These are phyloP conservation scores for Penicillium alfredii DNA, from an alignment of 495 filamentous ascomycete genomes.

Conservation along the genomic window DNA sequence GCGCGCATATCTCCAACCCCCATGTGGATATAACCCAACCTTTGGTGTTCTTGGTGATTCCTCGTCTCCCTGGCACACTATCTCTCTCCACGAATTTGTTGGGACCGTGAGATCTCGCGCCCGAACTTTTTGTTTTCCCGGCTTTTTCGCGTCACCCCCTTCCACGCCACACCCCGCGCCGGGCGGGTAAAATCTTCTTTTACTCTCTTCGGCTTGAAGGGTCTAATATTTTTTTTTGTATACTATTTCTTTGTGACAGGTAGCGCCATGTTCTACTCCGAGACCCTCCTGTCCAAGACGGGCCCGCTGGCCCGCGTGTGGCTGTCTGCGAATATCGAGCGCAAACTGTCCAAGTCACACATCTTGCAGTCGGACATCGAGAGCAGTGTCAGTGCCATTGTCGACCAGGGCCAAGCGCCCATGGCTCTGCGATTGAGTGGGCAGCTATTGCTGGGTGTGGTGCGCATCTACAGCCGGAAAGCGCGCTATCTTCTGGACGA, in stretches of 20 bases:
- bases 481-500: conserved; percentile 93
- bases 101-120: conserved; percentile 12
- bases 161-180: conserved; percentile 34
- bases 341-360: conserved; percentile 92
- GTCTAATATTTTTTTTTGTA: conserved; percentile 7
- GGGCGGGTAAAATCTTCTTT: conserved; percentile 39
- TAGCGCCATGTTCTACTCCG: conserved; percentile 90
- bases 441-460: conserved; percentile 89
- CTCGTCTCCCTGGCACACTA: no score
- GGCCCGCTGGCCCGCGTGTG: conserved; percentile 96
- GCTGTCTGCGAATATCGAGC: conserved; percentile 95
- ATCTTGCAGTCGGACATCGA: conserved; percentile 89
- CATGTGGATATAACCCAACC: no score
- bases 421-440: conserved; percentile 92
- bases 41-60: no score
- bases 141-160: conserved; percentile 36
- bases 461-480: conserved; percentile 94
- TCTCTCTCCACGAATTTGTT: no score
- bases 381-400: conserved; percentile 89
- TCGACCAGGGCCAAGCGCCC: conserved; percentile 86
- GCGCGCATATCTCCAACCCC: conserved; percentile 7
- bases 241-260: conserved; percentile 4
- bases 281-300: conserved; percentile 90
- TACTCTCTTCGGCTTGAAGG: conserved; percentile 11
- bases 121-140: conserved; percentile 34